phyloP scores from a whole-genome alignment of 2,329 filamentous ascomycete species.

The Aspergillus texensis region DNA sequence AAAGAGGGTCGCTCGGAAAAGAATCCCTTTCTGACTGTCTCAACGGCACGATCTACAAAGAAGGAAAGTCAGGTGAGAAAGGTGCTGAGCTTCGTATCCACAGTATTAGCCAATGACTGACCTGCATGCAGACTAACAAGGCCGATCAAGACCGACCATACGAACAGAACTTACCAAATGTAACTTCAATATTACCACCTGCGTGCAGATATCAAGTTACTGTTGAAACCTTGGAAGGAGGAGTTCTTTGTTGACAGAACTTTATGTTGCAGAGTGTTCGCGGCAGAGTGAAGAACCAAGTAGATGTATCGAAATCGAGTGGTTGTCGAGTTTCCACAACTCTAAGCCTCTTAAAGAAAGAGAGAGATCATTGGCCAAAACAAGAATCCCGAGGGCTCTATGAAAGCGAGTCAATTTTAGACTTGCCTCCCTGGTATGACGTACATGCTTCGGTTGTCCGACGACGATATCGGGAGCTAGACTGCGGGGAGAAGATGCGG shows the following conservation, averaged over 20 bases:
- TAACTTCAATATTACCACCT: neutral
- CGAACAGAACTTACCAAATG: neutral
- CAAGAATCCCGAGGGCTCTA: neutral
- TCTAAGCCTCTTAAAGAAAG: neutral
- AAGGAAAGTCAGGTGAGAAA: neutral
- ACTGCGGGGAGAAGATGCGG: neutral
- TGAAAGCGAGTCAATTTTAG: neutral
- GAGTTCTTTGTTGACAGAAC: neutral
- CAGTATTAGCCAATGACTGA: neutral
- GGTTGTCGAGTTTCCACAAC: neutral
- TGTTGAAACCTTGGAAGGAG: neutral
- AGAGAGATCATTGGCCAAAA: neutral
- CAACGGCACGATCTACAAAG: neutral
- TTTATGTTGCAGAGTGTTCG: neutral
- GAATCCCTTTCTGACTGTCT: neutral
- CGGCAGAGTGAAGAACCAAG: neutral
- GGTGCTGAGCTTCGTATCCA: neutral
- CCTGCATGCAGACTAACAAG: neutral
- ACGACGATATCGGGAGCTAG: neutral
- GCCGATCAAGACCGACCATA: neutral
- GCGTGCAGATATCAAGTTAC: neutral
- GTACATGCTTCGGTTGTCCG: neutral
- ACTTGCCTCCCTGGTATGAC: neutral
- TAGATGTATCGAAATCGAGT: neutral
- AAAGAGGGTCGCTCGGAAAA: neutral